phyloP scores from a whole-genome alignment of 2,329 filamentous ascomycete genomes.

The Phoma sp. region DNA sequence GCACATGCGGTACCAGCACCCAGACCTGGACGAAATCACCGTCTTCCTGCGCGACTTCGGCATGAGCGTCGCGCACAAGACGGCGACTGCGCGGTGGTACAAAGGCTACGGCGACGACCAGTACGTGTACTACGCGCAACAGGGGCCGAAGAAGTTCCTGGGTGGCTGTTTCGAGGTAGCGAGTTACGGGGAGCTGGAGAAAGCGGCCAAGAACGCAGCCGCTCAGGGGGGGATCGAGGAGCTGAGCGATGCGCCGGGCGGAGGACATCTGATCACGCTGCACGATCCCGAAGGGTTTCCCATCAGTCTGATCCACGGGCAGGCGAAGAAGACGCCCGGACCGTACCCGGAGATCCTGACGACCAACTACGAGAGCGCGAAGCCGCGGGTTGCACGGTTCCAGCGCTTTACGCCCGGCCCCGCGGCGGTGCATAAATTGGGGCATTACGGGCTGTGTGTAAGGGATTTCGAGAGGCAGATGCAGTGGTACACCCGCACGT shows the following conservation, averaged over 20 bases:
- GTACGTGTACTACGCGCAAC: slow-evolving; percentile 63
- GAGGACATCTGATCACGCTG: slow-evolving; percentile 56
- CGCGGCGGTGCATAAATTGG: slow-evolving; percentile 57
- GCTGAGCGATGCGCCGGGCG: slow-evolving; percentile 59
- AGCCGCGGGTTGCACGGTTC: slow-evolving; percentile 56
- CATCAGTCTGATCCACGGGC: slow-evolving; percentile 64
- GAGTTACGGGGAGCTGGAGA: slow-evolving; percentile 60
- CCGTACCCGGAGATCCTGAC: slow-evolving; percentile 57
- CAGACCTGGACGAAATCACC: slow-evolving; percentile 56
- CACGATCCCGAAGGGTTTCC: slow-evolving; percentile 60
- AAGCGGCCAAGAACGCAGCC: slow-evolving; percentile 40
- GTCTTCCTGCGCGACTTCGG: slow-evolving; percentile 51
- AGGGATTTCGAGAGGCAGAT: slow-evolving; percentile 46
- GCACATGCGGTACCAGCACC: slow-evolving; percentile 63
- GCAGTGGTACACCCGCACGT: slow-evolving; percentile 54
- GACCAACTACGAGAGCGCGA: slow-evolving; percentile 51
- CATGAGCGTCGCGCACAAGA: slow-evolving; percentile 43
- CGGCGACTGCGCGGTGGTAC: slow-evolving; percentile 57
- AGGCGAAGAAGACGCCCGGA: slow-evolving; percentile 52
- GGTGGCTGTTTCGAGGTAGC: slow-evolving; percentile 66
- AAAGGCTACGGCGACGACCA: slow-evolving; percentile 67
- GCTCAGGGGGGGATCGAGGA: slow-evolving; percentile 51
- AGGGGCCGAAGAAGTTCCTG: slow-evolving; percentile 59
- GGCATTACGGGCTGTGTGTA: slow-evolving; percentile 56
- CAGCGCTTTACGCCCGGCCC: slow-evolving; percentile 60